Evolutionary conservation across 495 filamentous ascomycete species (phyloP).

Genomic region (Hypomontagnella submonticulosa): DNA sequence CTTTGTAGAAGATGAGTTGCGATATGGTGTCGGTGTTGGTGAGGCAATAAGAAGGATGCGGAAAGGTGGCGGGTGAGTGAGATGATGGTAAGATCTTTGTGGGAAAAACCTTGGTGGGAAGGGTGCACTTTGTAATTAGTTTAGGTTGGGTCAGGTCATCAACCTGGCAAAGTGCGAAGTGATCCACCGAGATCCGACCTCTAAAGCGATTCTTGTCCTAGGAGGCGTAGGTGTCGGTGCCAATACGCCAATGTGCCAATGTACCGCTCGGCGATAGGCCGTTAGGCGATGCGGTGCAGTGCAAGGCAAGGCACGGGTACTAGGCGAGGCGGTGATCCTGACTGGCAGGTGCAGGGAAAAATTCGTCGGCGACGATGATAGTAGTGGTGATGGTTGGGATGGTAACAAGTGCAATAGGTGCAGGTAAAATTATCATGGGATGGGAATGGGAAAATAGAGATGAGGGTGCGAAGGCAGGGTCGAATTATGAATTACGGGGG

Average conservation of each 20-base stretch:
- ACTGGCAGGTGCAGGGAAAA: slow-evolving; percentile 8
- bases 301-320: not conserved
- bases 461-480: slow-evolving; percentile 44
- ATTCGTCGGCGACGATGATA: slow-evolving; percentile 36
- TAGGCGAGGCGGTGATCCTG: not conserved
- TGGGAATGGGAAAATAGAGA: slow-evolving; percentile 35
- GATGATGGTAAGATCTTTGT: slow-evolving; percentile 25
- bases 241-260: slow-evolving; percentile 11
- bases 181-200: slow-evolving; percentile 41
- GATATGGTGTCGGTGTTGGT: slow-evolving; percentile 19
- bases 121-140: slow-evolving; percentile 44
- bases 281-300: slow-evolving; percentile 2
- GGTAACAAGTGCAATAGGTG: slow-evolving; percentile 2
- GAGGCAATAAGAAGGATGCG: slow-evolving; percentile 23
- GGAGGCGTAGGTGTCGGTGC: slow-evolving; percentile 17
- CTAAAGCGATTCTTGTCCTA: slow-evolving; percentile 31
- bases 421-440: slow-evolving; percentile 22
- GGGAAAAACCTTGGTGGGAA: slow-evolving; percentile 31
- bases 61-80: slow-evolving; percentile 26
- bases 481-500: slow-evolving; percentile 51
- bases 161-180: slow-evolving; percentile 43
- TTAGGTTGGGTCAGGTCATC: slow-evolving; percentile 42
- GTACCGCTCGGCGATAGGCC: slow-evolving; percentile 15
- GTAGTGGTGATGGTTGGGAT: slow-evolving; percentile 37
- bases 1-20: slow-evolving; percentile 24